These are phyloP conservation scores for Mrakiaceae sp. DNA, from an alignment of 1,284 basidiomycete genomes.

Conservation along the genomic window DNA sequence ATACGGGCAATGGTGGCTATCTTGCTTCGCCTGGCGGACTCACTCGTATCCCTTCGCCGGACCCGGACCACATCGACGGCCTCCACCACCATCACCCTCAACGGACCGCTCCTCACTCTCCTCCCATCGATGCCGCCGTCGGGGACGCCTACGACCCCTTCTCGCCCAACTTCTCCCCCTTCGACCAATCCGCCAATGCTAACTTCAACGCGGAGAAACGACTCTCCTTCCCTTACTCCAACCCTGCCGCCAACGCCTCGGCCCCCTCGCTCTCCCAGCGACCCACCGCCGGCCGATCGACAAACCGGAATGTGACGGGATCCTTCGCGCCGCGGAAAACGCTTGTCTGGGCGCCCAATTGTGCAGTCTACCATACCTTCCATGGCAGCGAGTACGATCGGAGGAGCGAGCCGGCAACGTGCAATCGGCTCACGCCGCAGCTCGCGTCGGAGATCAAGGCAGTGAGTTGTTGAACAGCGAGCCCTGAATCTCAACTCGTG, in stretches of 20 bases:
- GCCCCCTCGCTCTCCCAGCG: conserved; percentile 63
- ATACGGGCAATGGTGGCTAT: too few relatives aligned
- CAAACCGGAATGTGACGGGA: conserved; percentile 37
- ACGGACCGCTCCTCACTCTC: conserved; percentile 43
- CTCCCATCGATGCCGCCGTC: conserved; percentile 37
- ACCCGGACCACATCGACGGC: conserved; percentile 76
- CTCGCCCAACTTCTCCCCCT: conserved; percentile 47
- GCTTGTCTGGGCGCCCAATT: conserved; percentile 77
- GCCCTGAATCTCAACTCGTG: conserved; percentile 3
- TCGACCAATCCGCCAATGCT: conserved; percentile 21
- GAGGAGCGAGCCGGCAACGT: conserved; percentile 79
- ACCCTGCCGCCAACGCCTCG: conserved; percentile 61
- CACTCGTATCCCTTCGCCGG: conserved; percentile 61
- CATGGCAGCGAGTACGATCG: conserved; percentile 82
- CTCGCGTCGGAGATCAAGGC: conserved; percentile 93
- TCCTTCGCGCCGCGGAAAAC: conserved; percentile 40
- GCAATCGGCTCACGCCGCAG: conserved; percentile 87
- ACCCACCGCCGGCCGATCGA: conserved; percentile 45
- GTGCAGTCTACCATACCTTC: conserved; percentile 94
- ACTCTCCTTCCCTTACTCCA: conserved; percentile 43
- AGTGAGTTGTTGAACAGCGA: conserved; percentile 38
- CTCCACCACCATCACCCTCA: conserved; percentile 41
- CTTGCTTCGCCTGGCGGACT: conserved; percentile 34
- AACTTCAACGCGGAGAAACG: conserved; percentile 18
- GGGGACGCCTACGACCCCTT: conserved; percentile 31